Evolutionary conservation across 805 yeast species (phyloP).

Genomic region (Debaryomyces maramus): DNA sequence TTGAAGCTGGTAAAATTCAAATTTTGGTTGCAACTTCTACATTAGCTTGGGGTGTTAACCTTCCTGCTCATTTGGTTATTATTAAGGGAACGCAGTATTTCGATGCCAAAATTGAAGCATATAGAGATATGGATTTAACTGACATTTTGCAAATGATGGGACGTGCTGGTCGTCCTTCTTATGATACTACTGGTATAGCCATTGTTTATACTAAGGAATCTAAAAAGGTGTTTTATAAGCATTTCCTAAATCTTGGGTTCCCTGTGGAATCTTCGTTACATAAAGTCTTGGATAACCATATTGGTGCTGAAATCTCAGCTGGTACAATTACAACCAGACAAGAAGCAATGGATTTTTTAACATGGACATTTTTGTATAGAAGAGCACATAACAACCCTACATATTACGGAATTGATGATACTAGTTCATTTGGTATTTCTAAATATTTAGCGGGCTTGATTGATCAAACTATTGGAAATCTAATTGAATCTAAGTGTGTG

Average conservation of each 20-base stretch:
- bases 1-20: constrained; percentile 70
- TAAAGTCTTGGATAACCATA: constrained; percentile 72
- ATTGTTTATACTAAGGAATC: constrained; percentile 75
- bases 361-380: constrained; percentile 75
- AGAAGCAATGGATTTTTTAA: constrained; percentile 70
- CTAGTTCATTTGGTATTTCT: constrained; percentile 54
- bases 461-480: constrained; percentile 64
- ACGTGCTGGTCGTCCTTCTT: constrained; percentile 81
- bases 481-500: constrained; percentile 74
- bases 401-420: constrained; percentile 70
- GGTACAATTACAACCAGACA: constrained; percentile 65
- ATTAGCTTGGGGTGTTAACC: constrained; percentile 83
- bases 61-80: constrained; percentile 77
- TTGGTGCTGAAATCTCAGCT: constrained; percentile 77
- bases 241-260: constrained; percentile 74
- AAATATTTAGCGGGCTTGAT: constrained; percentile 62
- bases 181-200: constrained; percentile 75
- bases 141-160: constrained; percentile 87
- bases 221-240: constrained; percentile 73
- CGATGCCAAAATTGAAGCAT: constrained; percentile 64
- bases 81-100: constrained; percentile 75
- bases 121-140: constrained; percentile 78
- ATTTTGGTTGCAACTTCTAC: constrained; percentile 79
- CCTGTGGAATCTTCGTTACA: constrained; percentile 82
- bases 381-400: constrained; percentile 78